A percentile compares a stretch with the other conserved stretches of the same genome.
phyloP scores from a whole-genome alignment of 768 basidiomycete species.

The Galerina sulciceps region DNA sequence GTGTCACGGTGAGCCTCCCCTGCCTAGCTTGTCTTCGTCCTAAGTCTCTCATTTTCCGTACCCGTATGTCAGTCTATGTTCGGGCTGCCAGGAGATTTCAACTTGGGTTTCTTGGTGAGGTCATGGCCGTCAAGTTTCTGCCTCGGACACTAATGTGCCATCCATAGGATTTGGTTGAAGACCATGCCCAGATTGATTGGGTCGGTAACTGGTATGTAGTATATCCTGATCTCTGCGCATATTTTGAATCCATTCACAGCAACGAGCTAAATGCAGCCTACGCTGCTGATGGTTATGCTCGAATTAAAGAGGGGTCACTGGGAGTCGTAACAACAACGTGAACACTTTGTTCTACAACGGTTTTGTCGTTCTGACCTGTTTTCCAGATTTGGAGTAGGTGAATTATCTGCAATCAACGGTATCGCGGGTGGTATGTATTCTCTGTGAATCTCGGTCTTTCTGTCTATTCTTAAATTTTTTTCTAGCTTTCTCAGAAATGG shows the following conservation, averaged over 20 bases:
- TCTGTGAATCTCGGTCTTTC: background rate
- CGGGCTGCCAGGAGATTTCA: slow-evolving; percentile 89
- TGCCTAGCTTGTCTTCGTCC: background rate
- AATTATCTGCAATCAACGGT: slow-evolving; percentile 85
- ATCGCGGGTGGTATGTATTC: slow-evolving; percentile 68
- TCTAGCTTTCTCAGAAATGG: slow-evolving; percentile 82
- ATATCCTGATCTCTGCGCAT: slow-evolving; percentile 40
- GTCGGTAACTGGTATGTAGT: slow-evolving; percentile 76
- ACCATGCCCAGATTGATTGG: slow-evolving; percentile 79
- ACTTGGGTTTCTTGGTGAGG: slow-evolving; percentile 65
- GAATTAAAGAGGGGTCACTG: slow-evolving; percentile 75
- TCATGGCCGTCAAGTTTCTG: background rate
- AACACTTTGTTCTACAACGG: slow-evolving; percentile 8
- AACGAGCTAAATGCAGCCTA: slow-evolving; percentile 89
- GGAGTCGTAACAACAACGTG: slow-evolving; percentile 83
- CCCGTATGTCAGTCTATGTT: slow-evolving; percentile 64
- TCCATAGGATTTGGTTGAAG: slow-evolving; percentile 78
- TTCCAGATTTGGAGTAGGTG: slow-evolving; percentile 88
- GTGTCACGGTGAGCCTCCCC: slow-evolving; percentile 55
- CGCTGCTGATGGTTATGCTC: slow-evolving; percentile 92
- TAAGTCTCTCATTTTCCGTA: background rate
- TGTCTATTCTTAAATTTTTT: background rate
- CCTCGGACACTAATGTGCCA: background rate
- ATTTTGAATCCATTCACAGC: slow-evolving; percentile 35
- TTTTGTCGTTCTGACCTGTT: background rate